A percentile compares a stretch with the other conserved stretches of the same genome.
phyloP scores from a whole-genome alignment of 805 yeast species.

The Metschnikowia santaceciliae region DNA sequence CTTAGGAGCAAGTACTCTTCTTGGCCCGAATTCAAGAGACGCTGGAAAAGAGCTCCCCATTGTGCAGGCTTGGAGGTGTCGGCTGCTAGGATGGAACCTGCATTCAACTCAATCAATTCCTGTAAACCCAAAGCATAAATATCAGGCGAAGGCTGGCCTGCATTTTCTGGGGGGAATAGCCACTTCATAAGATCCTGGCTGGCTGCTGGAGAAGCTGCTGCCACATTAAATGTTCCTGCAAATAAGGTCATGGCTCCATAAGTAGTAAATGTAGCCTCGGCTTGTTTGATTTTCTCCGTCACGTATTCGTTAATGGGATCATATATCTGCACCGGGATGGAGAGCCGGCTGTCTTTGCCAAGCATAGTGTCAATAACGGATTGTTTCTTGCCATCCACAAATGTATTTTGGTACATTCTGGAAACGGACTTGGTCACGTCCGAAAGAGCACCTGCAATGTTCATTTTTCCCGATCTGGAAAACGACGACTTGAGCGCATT shows the following conservation, averaged over 20 bases:
- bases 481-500: conserved; percentile 86
- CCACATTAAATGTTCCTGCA: conserved; percentile 84
- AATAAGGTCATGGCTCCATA: conserved; percentile 59
- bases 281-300: conserved; percentile 52
- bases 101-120: conserved; percentile 89
- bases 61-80: conserved; percentile 72
- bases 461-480: conserved; percentile 94
- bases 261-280: conserved; percentile 54
- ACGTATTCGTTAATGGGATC: conserved; percentile 90
- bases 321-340: conserved; percentile 64
- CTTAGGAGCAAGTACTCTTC: conserved; percentile 58
- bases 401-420: conserved; percentile 91
- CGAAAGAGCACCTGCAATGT: conserved; percentile 92
- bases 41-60: conserved; percentile 71
- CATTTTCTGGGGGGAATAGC: conserved; percentile 70
- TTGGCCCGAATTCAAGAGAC: conserved; percentile 50
- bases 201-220: conserved; percentile 53
- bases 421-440: conserved; percentile 96
- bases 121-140: conserved; percentile 88
- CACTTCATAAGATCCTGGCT: conserved; percentile 64
- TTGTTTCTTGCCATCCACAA: conserved; percentile 88
- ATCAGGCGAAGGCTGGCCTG: conserved; percentile 53
- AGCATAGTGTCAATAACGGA: conserved; percentile 81
- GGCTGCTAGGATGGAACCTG: conserved; percentile 83
- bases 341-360: conserved; percentile 70